Evolutionary conservation across 305 asterid species (phyloP).

Genomic region (Fraxinus albicans): DNA sequence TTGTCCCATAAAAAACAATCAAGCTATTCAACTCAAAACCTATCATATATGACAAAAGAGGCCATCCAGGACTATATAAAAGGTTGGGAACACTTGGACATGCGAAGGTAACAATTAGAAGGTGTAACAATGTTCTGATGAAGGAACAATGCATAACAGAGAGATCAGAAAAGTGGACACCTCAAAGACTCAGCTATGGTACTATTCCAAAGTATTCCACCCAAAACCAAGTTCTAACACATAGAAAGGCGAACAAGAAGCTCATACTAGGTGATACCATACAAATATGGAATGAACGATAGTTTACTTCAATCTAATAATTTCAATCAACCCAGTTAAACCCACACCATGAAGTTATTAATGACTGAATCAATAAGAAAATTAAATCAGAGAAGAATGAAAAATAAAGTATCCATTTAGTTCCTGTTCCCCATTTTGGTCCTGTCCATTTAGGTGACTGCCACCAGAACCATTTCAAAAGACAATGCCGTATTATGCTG

Average conservation of each 20-base stretch:
- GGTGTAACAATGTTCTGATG: constrained; percentile 3
- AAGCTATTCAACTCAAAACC: neutral
- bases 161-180: constrained; percentile 16
- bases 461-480: neutral
- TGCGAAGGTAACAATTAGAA: constrained; percentile 16
- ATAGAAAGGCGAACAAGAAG: constrained; percentile 20
- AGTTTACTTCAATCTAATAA: constrained; percentile 4
- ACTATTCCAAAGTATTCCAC: constrained; percentile 13
- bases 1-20: neutral
- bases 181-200: constrained; percentile 11
- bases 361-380: constrained; percentile 9
- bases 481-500: constrained; percentile 13
- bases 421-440: neutral
- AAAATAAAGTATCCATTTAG: constrained; percentile 12
- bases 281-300: constrained; percentile 11
- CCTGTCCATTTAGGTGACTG: neutral
- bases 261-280: constrained; percentile 7
- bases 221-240: neutral
- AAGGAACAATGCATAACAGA: constrained; percentile 10
- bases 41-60: constrained; percentile 14
- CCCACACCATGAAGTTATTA: constrained; percentile 9
- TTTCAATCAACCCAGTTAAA: constrained; percentile 15
- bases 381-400: constrained; percentile 2
- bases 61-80: constrained; percentile 19
- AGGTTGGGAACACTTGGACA: constrained; percentile 1